Conservation (phyloP, 2,329 filamentous ascomycete genomes). For the Metarhizium anisopliae region DNA sequence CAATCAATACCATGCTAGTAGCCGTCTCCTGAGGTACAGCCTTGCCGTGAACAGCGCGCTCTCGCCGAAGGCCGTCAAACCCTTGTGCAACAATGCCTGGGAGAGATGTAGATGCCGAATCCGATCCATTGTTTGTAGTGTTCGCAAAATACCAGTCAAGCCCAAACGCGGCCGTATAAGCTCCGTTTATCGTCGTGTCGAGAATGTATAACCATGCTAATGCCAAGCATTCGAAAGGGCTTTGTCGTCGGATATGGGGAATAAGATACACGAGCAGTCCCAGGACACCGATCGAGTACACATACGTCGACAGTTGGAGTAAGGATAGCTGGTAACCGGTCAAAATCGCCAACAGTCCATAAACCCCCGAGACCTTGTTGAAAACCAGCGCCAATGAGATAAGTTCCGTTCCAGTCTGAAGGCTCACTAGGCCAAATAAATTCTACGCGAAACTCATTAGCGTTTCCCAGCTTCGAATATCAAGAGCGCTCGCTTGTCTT, state of each 20-base stretch:
- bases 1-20: constrained; percentile 71
- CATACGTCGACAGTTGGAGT: constrained; percentile 82
- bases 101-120: constrained; percentile 13
- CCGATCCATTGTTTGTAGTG: constrained; percentile 35
- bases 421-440: constrained; percentile 77
- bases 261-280: constrained; percentile 59
- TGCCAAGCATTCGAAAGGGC: constrained; percentile 68
- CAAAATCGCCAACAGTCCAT: constrained; percentile 79
- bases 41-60: constrained; percentile 24
- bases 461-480: not conserved
- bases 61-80: constrained; percentile 23
- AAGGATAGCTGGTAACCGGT: constrained; percentile 78
- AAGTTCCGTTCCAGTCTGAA: constrained; percentile 78
- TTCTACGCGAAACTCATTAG: constrained; percentile 42
- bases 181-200: constrained; percentile 72
- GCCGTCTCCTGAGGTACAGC: constrained; percentile 47
- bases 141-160: constrained; percentile 74
- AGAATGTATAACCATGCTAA: constrained; percentile 80
- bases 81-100: constrained; percentile 21
- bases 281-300: constrained; percentile 72
- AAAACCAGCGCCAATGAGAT: constrained; percentile 76
- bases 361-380: constrained; percentile 88
- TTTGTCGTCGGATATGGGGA: constrained; percentile 71
- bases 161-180: constrained; percentile 75
- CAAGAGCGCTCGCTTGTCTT: constrained; percentile 10